Conservation (phyloP, 106 monocot genomes). For the Dendrobium nobile region DNA sequence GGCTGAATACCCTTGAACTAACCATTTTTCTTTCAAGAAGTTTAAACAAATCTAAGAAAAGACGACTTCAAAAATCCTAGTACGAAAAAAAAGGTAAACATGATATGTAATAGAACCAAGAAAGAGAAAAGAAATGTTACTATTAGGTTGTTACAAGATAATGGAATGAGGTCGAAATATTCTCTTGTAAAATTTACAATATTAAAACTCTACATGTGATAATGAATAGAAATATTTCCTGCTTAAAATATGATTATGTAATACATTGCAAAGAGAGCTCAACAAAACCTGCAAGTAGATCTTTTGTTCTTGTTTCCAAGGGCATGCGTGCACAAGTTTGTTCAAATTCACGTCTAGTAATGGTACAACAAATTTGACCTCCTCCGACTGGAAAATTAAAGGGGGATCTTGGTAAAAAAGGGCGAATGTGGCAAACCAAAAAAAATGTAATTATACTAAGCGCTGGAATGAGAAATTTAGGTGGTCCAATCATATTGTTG, state of each 20-base stretch:
- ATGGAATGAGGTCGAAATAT: background rate
- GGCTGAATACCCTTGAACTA: background rate
- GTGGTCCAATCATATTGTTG: background rate
- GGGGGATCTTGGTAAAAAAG: background rate
- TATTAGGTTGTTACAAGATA: background rate
- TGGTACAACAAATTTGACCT: slow-evolving; percentile 86
- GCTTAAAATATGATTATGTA: background rate
- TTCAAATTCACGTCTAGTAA: slow-evolving; percentile 63
- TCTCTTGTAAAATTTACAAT: background rate
- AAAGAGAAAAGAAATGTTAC: background rate
- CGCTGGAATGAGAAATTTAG: background rate
- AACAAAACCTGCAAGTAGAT: slow-evolving; percentile 66
- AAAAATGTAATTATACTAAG: background rate
- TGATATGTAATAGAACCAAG: background rate
- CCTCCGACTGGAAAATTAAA: slow-evolving; percentile 35
- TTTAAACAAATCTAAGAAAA: background rate
- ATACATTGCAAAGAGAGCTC: background rate
- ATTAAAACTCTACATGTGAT: background rate
- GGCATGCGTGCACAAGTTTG: slow-evolving; percentile 53
- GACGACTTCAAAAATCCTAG: background rate
- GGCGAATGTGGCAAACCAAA: background rate
- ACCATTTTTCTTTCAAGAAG: background rate
- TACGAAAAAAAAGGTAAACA: background rate
- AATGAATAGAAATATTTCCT: background rate
- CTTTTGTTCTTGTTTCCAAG: slow-evolving; percentile 70